Evolutionary conservation across 2,329 filamentous ascomycete species (phyloP).

Genomic region (Colletotrichum sp.): DNA sequence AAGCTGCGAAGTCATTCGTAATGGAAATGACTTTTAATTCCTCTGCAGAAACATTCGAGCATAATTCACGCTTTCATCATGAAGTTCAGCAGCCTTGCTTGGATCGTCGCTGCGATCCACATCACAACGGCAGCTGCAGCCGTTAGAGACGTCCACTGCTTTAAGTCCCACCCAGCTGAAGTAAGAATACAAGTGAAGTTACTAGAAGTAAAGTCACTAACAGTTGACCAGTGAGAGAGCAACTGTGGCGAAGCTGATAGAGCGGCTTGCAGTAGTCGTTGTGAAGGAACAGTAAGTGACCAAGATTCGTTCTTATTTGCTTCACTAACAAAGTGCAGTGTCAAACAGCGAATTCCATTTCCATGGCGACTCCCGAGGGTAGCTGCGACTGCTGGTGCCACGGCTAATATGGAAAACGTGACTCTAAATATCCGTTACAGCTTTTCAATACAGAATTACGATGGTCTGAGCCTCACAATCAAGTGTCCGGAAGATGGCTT

Average conservation of each 20-base stretch:
- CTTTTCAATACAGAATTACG: no score
- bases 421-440: no score
- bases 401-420: not conserved
- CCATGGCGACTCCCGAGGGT: not conserved
- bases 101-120: not conserved
- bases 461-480: no score
- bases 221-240: not conserved
- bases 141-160: not conserved
- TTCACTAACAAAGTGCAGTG: not conserved
- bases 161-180: not conserved
- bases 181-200: not conserved
- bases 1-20: fast-evolving
- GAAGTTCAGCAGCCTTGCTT: not conserved
- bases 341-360: not conserved
- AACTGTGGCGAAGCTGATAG: not conserved
- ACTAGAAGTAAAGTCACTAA: no score
- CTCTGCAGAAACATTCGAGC: not conserved
- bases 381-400: not conserved
- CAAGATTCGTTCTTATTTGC: no score
- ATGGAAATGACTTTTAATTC: fast-evolving
- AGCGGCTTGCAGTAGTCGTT: not conserved
- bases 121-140: not conserved
- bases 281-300: not conserved
- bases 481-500: no score
- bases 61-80: not conserved